Conservation (phyloP, 768 basidiomycete genomes). For the Saitozyma sp. region DNA sequence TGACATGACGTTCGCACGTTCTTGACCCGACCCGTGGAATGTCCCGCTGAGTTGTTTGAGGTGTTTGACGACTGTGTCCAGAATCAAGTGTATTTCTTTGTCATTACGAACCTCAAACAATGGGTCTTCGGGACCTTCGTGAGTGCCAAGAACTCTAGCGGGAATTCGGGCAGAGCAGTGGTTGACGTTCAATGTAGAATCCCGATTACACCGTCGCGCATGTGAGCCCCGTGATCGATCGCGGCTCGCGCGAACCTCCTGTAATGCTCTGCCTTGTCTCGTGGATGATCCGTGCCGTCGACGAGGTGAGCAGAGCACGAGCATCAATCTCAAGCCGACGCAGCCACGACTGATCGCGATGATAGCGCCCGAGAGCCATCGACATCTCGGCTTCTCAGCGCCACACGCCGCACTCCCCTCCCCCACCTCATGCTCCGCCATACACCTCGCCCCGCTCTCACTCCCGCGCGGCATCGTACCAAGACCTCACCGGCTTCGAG, state of each 20-base stretch:
- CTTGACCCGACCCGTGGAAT: neutral
- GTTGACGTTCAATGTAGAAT: slow-evolving; percentile 27
- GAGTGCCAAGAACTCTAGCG: slow-evolving; percentile 9
- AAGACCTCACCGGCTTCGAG: no score
- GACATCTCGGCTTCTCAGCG: neutral
- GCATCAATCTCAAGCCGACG: neutral
- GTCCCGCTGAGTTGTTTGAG: slow-evolving; percentile 8
- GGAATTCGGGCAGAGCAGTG: neutral
- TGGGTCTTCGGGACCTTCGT: slow-evolving; percentile 52
- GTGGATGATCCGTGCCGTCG: slow-evolving; percentile 46
- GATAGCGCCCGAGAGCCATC: neutral
- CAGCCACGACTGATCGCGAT: neutral
- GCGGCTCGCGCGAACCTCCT: slow-evolving; percentile 37
- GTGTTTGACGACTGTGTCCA: slow-evolving; percentile 48
- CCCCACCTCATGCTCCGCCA: neutral
- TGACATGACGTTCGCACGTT: neutral
- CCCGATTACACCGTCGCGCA: slow-evolving; percentile 39
- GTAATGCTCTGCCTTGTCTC: slow-evolving; percentile 47
- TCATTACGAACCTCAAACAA: slow-evolving; percentile 47
- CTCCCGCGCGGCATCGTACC: slow-evolving; percentile 5
- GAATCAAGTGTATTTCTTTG: slow-evolving; percentile 50
- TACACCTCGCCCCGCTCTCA: neutral
- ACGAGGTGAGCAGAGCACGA: slow-evolving; percentile 35
- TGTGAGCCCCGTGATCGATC: slow-evolving; percentile 43
- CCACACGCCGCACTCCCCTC: slow-evolving; percentile 8